Evolutionary conservation across 148 eudicot species (phyloP).

Genomic region (Polygonum maritimum): DNA sequence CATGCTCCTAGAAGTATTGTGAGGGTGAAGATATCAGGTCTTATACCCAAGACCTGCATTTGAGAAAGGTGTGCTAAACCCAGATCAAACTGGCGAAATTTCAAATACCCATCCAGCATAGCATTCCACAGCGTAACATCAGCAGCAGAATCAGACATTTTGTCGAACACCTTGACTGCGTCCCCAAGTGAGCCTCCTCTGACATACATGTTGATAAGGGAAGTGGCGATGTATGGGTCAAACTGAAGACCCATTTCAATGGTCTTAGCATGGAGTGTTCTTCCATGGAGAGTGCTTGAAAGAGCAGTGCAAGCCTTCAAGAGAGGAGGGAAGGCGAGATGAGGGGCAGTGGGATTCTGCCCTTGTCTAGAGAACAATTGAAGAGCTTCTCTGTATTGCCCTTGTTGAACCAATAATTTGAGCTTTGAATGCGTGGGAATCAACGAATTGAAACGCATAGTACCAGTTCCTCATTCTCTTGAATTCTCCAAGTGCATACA

Average conservation of each 20-base stretch:
- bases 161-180: slow-evolving; percentile 35
- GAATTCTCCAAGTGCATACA: too few relatives aligned
- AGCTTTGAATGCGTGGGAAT: slow-evolving; percentile 17
- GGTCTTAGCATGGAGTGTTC: slow-evolving; percentile 27
- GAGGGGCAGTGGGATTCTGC: slow-evolving; percentile 14
- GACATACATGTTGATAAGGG: slow-evolving; percentile 33
- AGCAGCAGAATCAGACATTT: slow-evolving; percentile 15
- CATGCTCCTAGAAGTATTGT: slow-evolving; percentile 33
- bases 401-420: slow-evolving; percentile 29
- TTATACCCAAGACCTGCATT: slow-evolving; percentile 30
- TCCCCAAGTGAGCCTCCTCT: slow-evolving; percentile 29
- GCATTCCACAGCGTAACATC: slow-evolving; percentile 44
- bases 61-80: slow-evolving; percentile 21
- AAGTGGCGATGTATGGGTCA: slow-evolving; percentile 35
- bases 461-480: too few relatives aligned
- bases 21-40: slow-evolving; percentile 33
- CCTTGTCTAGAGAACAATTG: slow-evolving; percentile 22
- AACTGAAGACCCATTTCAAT: slow-evolving; percentile 26
- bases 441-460: slow-evolving; percentile 1
- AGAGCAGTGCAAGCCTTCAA: slow-evolving; percentile 38
- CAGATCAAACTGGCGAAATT: slow-evolving; percentile 18
- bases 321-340: slow-evolving; percentile 41
- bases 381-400: slow-evolving; percentile 25
- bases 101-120: slow-evolving; percentile 38
- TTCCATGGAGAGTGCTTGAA: slow-evolving; percentile 24